phyloP scores from a whole-genome alignment of 78 protist genomes.

The Dictyostelium intermedium region DNA sequence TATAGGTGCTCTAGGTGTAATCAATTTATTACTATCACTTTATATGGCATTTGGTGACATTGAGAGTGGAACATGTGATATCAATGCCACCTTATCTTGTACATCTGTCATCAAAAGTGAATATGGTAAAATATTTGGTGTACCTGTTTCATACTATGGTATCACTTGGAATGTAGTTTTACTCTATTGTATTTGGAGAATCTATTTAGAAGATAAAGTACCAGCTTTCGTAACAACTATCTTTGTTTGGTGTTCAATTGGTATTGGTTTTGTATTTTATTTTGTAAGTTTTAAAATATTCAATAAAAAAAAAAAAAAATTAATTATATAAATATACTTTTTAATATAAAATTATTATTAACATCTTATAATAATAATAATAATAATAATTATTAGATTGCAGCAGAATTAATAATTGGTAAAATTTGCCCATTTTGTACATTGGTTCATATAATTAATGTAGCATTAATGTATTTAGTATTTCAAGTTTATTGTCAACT shows the following conservation, averaged over 20 bases:
- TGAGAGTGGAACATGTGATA: constrained; percentile 67
- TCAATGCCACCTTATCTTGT: constrained; percentile 35
- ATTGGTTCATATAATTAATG: constrained; percentile 48
- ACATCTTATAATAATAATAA: not conserved
- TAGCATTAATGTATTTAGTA: constrained; percentile 33
- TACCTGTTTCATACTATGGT: constrained; percentile 49
- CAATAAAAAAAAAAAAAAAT: not conserved
- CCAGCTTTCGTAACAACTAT: constrained; percentile 17
- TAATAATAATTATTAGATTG: constrained; percentile 9
- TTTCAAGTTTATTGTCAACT: constrained; percentile 28
- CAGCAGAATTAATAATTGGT: constrained; percentile 67
- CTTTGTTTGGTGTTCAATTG: constrained; percentile 60
- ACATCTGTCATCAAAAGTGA: constrained; percentile 12
- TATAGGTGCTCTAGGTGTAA: constrained; percentile 1
- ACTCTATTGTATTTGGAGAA: constrained; percentile 6
- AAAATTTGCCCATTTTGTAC: constrained; percentile 76
- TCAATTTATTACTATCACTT: constrained; percentile 8
- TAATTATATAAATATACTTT: not conserved
- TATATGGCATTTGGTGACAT: constrained; percentile 63
- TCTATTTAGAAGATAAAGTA: constrained; percentile 6
- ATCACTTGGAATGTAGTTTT: constrained; percentile 52
- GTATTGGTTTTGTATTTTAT: constrained; percentile 70
- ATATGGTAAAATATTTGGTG: constrained; percentile 43
- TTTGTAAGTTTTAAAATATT: constrained; percentile 28
- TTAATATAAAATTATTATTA: not conserved